Base-by-base conservation (phyloP, 495 filamentous ascomycete species). In the Chaetomium tenue region DNA sequence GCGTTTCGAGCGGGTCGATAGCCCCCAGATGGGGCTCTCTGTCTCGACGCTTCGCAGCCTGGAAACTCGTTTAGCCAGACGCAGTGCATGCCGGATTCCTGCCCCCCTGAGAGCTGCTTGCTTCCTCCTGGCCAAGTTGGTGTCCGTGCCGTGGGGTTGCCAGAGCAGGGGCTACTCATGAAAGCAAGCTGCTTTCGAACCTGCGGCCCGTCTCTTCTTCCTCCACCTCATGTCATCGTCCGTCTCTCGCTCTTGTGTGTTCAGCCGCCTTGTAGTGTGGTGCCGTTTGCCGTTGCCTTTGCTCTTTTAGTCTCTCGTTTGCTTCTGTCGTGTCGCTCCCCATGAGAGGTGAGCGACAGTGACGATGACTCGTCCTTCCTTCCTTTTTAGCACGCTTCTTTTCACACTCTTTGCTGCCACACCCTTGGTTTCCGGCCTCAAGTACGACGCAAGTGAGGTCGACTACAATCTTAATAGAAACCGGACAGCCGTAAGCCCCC, bases 381-480 rank as follows among this genome's bases (percentile, higher is more conserved):
- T 73, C 64, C 65, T 73, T 69, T 75, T 65, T 53, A 57, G 64
- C 51, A 42, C 66, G 42, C 25, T 71, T 60, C 57, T 73, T 37
- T 39, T 69, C 60, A 71, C 72, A 26, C 62, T 75, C 60, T 23
- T 72, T 67, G 66, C 69, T 33, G 52, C 69, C 30, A 59, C 61
- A 12, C 67, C 71, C 37, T 59, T 74, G 66, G 70, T 71, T 65
- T 51, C 57, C 61, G 78, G 78, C 57, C 85, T 87, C 71, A 79
- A 78, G 46, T 89, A 84, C 67, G 82, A 87, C 58, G 76, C 83
- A 37, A 66, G 76, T 11, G 72, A 87, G 53, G 73, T 76, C 48
- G 74, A 76, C 23, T 88, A 81, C 72, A 89, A 89, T 56, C 75
- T 90, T 62, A 90, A 90, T 68, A 77, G 79, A 39, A 89, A 90